Percentiles rank a stretch among this genome's conserved stretches.
Conservation (phyloP, 1,284 basidiomycete genomes). For the Agaricales sp. region DNA sequence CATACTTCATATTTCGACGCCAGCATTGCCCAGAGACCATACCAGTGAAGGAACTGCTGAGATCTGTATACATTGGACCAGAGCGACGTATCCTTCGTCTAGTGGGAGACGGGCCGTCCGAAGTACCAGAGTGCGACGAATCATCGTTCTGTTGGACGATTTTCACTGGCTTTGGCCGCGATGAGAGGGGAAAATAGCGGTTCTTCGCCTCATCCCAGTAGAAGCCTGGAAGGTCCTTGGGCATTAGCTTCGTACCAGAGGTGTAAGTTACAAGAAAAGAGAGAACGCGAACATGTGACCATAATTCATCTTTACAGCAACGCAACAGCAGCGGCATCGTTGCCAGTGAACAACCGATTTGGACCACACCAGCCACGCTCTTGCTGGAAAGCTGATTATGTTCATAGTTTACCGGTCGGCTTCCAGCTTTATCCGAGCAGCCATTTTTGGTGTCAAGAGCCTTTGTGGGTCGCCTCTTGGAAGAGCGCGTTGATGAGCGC, state of each 20-base stretch:
- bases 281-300: not conserved
- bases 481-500: too few relatives aligned
- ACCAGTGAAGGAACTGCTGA: not conserved
- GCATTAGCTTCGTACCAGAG: constrained; percentile 19
- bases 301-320: too few relatives aligned
- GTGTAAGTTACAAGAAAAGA: not conserved
- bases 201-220: constrained; percentile 37
- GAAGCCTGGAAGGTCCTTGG: constrained; percentile 38
- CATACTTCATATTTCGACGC: not conserved
- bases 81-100: not conserved
- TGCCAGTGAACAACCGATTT: too few relatives aligned
- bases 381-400: too few relatives aligned
- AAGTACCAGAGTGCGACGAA: not conserved
- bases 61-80: not conserved
- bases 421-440: too few relatives aligned
- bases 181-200: constrained; percentile 44
- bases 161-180: constrained; percentile 18
- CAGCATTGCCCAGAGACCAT: not conserved
- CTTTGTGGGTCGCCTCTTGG: too few relatives aligned
- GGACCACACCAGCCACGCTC: too few relatives aligned
- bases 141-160: not conserved
- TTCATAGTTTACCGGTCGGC: too few relatives aligned
- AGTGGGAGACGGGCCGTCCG: not conserved
- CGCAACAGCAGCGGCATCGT: too few relatives aligned
- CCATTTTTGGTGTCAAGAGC: too few relatives aligned